Conservation (phyloP, 306 rosid species). For the barrel medic (Medicago truncatula) region MtrunA17r5.0-ANR NC_053048.1:33587001-33587500, state of each 20-base stretch:
- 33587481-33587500: constrained; percentile 98
- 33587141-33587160: constrained; percentile 20
- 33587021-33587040: constrained; percentile 93
- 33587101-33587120: constrained; percentile 86
- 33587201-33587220: constrained; percentile 80
- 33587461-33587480: constrained; percentile 82
- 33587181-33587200: neutral
- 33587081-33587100: constrained; percentile 95
- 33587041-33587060: constrained; percentile 90
- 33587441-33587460: constrained; percentile 95
- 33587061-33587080: constrained; percentile 77
- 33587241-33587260: constrained; percentile 83
- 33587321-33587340: constrained; percentile 97
- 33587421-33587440: constrained; percentile 88
- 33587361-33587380: constrained; percentile 76
- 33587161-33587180: constrained; percentile 8
- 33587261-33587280: constrained; percentile 79
- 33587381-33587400: constrained; percentile 95
- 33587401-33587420: constrained; percentile 87
- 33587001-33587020: constrained; percentile 96
- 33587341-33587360: constrained; percentile 89
- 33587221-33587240: constrained; percentile 93
- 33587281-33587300: constrained; percentile 73
- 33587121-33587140: constrained; percentile 40
- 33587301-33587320: constrained; percentile 92